A percentile compares a stretch with the other conserved stretches of the same genome.
Conservation (phyloP, 805 yeast genomes). For the Clavispora asparagi region DNA sequence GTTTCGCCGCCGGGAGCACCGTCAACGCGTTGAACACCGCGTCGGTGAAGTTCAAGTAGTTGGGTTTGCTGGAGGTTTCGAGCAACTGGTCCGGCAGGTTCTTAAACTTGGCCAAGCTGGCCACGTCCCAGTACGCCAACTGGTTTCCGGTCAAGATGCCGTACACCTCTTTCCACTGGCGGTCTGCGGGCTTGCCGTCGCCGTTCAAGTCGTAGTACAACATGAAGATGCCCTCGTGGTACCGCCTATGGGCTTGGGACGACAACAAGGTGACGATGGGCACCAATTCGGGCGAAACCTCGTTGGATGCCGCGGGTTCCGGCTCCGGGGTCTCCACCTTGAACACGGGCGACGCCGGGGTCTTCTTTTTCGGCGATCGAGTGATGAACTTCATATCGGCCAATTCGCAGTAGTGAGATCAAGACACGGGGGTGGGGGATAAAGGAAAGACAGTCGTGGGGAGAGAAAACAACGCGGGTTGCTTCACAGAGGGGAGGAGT, state of each 20-base stretch:
- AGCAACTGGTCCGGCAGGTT: conserved; percentile 50
- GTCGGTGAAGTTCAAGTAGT: conserved; percentile 87
- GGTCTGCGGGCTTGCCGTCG: conserved; percentile 80
- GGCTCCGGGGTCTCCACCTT: not conserved
- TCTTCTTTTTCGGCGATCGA: conserved; percentile 7
- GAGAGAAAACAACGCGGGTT: not conserved
- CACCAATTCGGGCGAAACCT: conserved; percentile 43
- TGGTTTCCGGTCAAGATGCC: conserved; percentile 90
- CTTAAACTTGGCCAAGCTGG: conserved; percentile 49
- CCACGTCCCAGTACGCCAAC: conserved; percentile 88
- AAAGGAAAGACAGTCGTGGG: not conserved
- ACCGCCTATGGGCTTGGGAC: conserved; percentile 71
- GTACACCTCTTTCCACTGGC: conserved; percentile 89
- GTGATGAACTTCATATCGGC: not conserved
- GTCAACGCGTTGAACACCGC: conserved; percentile 75
- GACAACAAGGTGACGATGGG: conserved; percentile 73
- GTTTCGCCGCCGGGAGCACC: conserved; percentile 57
- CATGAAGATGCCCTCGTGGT: conserved; percentile 73
- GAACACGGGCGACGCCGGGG: not conserved
- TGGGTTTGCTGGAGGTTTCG: conserved; percentile 67
- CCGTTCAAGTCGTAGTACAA: conserved; percentile 64
- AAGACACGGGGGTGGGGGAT: not conserved
- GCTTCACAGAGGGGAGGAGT: too few species aligned
- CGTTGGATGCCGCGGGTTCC: conserved; percentile 16
- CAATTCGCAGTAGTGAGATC: not conserved